A percentile compares a stretch with the other conserved stretches of the same genome.
phyloP scores from a whole-genome alignment of 768 basidiomycete species.

The Macrocybe gigantea region DNA sequence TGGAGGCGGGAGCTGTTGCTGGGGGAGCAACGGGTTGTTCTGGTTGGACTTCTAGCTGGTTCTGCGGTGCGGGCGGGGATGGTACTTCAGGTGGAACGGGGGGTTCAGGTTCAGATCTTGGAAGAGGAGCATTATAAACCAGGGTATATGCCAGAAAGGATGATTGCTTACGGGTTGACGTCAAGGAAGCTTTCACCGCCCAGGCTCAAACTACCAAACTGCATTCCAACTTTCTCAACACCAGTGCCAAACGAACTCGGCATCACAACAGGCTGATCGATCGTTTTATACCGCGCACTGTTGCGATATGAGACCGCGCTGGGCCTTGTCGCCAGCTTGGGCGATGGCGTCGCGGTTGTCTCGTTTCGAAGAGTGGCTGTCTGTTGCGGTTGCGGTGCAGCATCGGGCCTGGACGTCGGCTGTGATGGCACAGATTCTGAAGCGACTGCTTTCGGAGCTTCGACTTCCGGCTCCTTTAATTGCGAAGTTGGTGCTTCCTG shows the following conservation, averaged over 20 bases:
- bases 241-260: slow-evolving; percentile 59
- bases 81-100: slow-evolving; percentile 28
- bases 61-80: slow-evolving; percentile 23
- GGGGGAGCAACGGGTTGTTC: slow-evolving; percentile 30
- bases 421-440: slow-evolving; percentile 24
- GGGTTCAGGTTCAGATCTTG: slow-evolving; percentile 29
- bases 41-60: slow-evolving; percentile 20
- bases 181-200: slow-evolving; percentile 62
- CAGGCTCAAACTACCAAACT: slow-evolving; percentile 80
- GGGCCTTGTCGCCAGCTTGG: slow-evolving; percentile 49
- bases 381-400: slow-evolving; percentile 25
- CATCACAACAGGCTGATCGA: slow-evolving; percentile 79
- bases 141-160: too few relatives aligned
- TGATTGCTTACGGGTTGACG: slow-evolving; percentile 25
- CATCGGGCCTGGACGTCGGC: slow-evolving; percentile 26
- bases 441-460: slow-evolving; percentile 21
- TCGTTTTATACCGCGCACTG: slow-evolving; percentile 62
- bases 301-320: slow-evolving; percentile 47
- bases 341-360: slow-evolving; percentile 37
- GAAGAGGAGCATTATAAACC: slow-evolving; percentile 4
- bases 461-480: slow-evolving; percentile 23
- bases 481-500: slow-evolving; percentile 14
- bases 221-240: slow-evolving; percentile 82
- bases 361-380: slow-evolving; percentile 25
- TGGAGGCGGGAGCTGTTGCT: slow-evolving; percentile 32